Percentiles rank a stretch among this genome's conserved stretches.
Conservation (phyloP, 768 basidiomycete genomes). For the Boletellus sp. region DNA sequence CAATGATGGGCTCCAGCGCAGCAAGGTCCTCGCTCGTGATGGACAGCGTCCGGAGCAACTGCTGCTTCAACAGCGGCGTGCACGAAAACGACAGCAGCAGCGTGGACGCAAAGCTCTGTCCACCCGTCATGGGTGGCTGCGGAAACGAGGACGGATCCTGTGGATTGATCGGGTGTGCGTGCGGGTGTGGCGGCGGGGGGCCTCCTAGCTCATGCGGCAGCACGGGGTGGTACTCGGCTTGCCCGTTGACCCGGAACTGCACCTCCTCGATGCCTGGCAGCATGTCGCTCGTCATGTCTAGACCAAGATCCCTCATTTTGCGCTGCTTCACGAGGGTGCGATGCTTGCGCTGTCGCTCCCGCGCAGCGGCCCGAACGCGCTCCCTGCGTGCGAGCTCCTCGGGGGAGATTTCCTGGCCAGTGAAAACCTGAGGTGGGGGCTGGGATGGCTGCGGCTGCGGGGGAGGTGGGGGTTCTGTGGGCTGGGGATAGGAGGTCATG, state of each 20-base stretch:
- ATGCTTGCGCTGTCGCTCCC: slow-evolving; percentile 82
- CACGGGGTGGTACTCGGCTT: slow-evolving; percentile 36
- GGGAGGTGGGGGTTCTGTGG: slow-evolving; percentile 31
- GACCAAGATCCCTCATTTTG: slow-evolving; percentile 77
- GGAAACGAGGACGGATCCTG: slow-evolving; percentile 60
- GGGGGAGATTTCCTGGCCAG: slow-evolving; percentile 42
- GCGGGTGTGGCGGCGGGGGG: slow-evolving; percentile 1
- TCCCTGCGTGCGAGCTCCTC: slow-evolving; percentile 70
- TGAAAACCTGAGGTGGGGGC: slow-evolving; percentile 21
- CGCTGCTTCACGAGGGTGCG: slow-evolving; percentile 72
- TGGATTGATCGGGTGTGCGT: slow-evolving; percentile 33
- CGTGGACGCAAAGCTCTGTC: slow-evolving; percentile 78
- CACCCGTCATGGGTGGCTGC: slow-evolving; percentile 47
- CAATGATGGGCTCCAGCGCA: slow-evolving; percentile 74
- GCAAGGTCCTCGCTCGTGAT: slow-evolving; percentile 80
- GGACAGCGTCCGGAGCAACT: slow-evolving; percentile 64
- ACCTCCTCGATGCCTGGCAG: slow-evolving; percentile 62
- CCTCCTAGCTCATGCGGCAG: slow-evolving; percentile 33
- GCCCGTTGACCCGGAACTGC: slow-evolving; percentile 54
- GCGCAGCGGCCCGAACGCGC: slow-evolving; percentile 68
- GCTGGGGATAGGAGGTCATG: slow-evolving; percentile 40
- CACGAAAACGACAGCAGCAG: slow-evolving; percentile 74
- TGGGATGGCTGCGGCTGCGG: slow-evolving; percentile 33
- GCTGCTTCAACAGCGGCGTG: slow-evolving; percentile 68
- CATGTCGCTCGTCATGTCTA: slow-evolving; percentile 78